Evolutionary conservation across 208 protist species (phyloP), one percentile per base, ranked within the genome.

Genomic region (Trypanosoma brucei): DNA sequence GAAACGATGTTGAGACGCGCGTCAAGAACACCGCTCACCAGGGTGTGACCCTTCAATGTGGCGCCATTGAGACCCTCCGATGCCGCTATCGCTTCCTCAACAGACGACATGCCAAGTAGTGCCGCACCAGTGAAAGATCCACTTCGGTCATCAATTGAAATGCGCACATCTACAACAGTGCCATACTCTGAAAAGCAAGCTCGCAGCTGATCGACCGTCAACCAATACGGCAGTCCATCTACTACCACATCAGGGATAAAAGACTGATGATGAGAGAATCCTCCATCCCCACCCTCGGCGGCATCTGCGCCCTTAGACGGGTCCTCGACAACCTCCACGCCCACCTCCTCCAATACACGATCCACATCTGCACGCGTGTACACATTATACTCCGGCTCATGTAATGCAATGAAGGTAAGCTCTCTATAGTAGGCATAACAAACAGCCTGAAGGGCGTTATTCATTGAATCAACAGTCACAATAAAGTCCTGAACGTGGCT

Each of bases 171-270:
- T 4, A 62, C 50, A 1, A 90, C 69, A 14, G 50, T 76, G 45
- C 88, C 88, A 67, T 84, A 86, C n/a, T 84, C 70, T 63, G 79
- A 78, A 39, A 88, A 70, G 42, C 83, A 70, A 42, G 82, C 77
- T 50, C 77, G 82, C 39, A 95, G 60, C 67, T 95, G 81, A 55
- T 88, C 84, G 59, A 85, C 83, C 8, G 77, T 90, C 33, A 79
- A 70, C 80, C 83, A 92, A 65, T 91, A 92, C 14, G 88, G 88
- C 33, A 95, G 78, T 9, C 83, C 84, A 65, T 89, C 84, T 14
- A 95, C 67, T 37, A 95, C 51, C 0, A 95, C 55, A 59, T 95
- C 85, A 0, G 89, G 86, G 33, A 95, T 79, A 70, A 92, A 93
- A 30, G 64, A 38, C 5, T 55, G 56, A 14, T 53, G 36, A 22